Conservation (phyloP, 2,329 filamentous ascomycete species). For the Trichoderma semiorbis region DNA sequence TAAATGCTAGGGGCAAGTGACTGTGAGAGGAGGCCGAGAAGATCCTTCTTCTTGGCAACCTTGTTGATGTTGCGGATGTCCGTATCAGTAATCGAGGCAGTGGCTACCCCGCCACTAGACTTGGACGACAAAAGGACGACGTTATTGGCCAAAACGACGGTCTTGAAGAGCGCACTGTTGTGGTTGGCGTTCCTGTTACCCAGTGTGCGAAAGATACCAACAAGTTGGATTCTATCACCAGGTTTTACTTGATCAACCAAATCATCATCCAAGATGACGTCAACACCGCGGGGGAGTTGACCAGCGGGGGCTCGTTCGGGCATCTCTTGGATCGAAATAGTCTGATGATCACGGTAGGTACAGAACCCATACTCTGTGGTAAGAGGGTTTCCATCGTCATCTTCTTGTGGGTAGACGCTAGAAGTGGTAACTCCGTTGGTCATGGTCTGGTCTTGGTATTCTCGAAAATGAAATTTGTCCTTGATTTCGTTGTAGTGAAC, state of each 20-base stretch:
- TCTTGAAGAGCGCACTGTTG: conserved; percentile 92
- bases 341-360: conserved; percentile 94
- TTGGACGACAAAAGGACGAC: conserved; percentile 93
- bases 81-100: conserved; percentile 88
- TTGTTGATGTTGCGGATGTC: conserved; percentile 99
- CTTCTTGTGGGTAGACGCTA: conserved; percentile 90
- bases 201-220: conserved; percentile 92
- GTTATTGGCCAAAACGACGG: conserved; percentile 89
- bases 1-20: conserved; percentile 95
- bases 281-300: conserved; percentile 89
- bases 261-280: conserved; percentile 95
- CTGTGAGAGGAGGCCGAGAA: conserved; percentile 89
- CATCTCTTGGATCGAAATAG: conserved; percentile 98
- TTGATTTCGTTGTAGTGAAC: conserved; percentile 92
- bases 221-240: conserved; percentile 90
- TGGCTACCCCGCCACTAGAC: conserved; percentile 88
- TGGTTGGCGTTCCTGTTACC: conserved; percentile 91
- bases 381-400: conserved; percentile 87
- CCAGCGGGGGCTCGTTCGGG: conserved; percentile 93
- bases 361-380: conserved; percentile 95
- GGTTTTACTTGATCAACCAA: conserved; percentile 93
- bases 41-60: conserved; percentile 86
- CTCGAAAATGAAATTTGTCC: conserved; percentile 80
- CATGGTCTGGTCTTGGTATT: conserved; percentile 98
- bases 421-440: conserved; percentile 83